A percentile compares a stretch with the other conserved stretches of the same genome.
These are phyloP conservation scores for Colletotrichum incanum DNA, from an alignment of 2,329 filamentous ascomycete genomes.

Conservation along the genomic window DNA sequence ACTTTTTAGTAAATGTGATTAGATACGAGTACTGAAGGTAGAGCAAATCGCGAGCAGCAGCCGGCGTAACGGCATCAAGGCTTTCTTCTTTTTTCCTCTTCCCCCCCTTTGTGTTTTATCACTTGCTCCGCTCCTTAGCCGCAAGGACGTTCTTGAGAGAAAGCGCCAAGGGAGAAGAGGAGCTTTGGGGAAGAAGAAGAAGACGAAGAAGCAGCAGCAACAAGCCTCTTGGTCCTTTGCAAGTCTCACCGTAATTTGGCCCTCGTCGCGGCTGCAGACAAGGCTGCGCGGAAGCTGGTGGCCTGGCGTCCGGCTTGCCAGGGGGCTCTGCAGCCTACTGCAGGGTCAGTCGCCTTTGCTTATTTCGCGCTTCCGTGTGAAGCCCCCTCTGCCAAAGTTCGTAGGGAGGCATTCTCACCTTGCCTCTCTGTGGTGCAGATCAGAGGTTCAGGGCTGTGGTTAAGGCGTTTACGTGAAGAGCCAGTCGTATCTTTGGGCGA, in stretches of 20 bases:
- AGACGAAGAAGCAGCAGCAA: background rate
- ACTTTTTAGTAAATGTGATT: background rate
- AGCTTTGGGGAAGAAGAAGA: too few species aligned
- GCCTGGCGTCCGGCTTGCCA: slow-evolving; percentile 17
- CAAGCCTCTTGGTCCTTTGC: slow-evolving; percentile 16
- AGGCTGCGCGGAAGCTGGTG: slow-evolving; percentile 29
- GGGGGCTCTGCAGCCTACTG: background rate
- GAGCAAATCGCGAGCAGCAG: background rate
- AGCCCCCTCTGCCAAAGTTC: background rate
- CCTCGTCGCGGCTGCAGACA: slow-evolving; percentile 3
- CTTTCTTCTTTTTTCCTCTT: background rate
- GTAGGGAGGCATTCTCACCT: slow-evolving; percentile 17
- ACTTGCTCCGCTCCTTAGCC: background rate
- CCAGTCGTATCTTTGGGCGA: slow-evolving; percentile 30
- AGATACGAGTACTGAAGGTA: background rate
- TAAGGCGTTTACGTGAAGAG: slow-evolving; percentile 20
- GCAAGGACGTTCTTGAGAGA: background rate
- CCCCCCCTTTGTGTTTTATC: background rate
- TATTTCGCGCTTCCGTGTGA: too few species aligned
- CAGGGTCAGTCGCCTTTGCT: background rate
- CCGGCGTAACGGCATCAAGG: background rate
- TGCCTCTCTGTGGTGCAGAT: slow-evolving; percentile 11
- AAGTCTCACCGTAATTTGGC: slow-evolving; percentile 14
- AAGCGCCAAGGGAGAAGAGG: background rate
- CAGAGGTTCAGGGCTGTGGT: slow-evolving; percentile 15